phyloP scores from a whole-genome alignment of 192 early-diverging fungal species.

The Cladochytrium replicatum region DNA sequence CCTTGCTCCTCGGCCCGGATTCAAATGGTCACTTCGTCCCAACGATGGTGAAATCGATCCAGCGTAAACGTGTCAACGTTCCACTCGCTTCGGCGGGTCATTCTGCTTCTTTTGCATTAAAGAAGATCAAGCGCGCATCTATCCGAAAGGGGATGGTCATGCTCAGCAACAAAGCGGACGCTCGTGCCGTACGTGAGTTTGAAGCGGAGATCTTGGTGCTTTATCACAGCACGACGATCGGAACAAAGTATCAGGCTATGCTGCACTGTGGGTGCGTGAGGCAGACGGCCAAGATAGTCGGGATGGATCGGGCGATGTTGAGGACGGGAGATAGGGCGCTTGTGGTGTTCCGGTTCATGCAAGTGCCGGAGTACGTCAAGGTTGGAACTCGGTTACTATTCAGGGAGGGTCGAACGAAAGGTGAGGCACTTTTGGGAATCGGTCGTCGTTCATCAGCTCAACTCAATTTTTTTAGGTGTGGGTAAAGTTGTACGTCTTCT shows the following conservation, averaged over 20 bases:
- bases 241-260: slow-evolving; percentile 89
- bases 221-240: slow-evolving; percentile 87
- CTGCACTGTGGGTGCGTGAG: slow-evolving; percentile 76
- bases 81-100: slow-evolving; percentile 73
- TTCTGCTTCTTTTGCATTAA: slow-evolving; percentile 72
- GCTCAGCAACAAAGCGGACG: slow-evolving; percentile 35
- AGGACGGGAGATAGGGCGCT: slow-evolving; percentile 83
- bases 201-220: slow-evolving; percentile 89
- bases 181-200: slow-evolving; percentile 57
- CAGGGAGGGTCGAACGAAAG: no score
- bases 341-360: slow-evolving; percentile 61
- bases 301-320: slow-evolving; percentile 58
- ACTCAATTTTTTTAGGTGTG: no score
- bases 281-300: slow-evolving; percentile 76
- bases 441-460: no score
- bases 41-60: slow-evolving; percentile 75
- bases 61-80: slow-evolving; percentile 75
- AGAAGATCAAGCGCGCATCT: slow-evolving; percentile 65
- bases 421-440: no score
- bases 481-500: no score
- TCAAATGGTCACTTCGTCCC: slow-evolving; percentile 66
- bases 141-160: slow-evolving; percentile 84
- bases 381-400: slow-evolving; percentile 41
- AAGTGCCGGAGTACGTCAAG: slow-evolving; percentile 53
- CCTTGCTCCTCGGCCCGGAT: slow-evolving; percentile 77